phyloP scores from a whole-genome alignment of 768 basidiomycete species.

The Phylloporus sp. region DNA sequence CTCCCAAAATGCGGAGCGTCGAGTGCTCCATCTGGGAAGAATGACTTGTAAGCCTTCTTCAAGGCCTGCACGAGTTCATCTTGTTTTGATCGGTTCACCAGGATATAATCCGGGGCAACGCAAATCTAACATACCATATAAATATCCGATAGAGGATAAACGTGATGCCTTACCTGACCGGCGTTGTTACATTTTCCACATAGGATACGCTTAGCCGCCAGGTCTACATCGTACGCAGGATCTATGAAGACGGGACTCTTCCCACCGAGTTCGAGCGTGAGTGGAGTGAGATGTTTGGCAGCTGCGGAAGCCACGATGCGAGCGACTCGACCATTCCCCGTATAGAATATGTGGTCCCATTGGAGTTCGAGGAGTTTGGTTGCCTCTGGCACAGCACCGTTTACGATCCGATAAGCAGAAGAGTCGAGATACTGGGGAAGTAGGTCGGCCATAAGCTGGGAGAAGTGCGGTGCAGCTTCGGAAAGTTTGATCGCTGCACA shows the following conservation, averaged over 20 bases:
- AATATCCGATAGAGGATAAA: background rate
- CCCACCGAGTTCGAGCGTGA: conserved; percentile 31
- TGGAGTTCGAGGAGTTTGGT: conserved; percentile 30
- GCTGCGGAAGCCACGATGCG: conserved; percentile 25
- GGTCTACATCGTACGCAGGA: conserved; percentile 36
- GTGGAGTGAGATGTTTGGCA: conserved; percentile 32
- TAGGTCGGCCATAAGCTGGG: conserved; percentile 47
- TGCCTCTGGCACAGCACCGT: conserved; percentile 40
- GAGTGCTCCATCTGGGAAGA: conserved; percentile 53
- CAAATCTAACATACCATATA: conserved; percentile 29
- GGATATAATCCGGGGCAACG: conserved; percentile 42
- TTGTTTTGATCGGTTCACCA: conserved; percentile 39
- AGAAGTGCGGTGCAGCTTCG: conserved; percentile 46
- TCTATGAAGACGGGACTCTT: conserved; percentile 47
- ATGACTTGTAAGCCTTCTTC: conserved; percentile 38
- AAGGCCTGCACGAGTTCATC: conserved; percentile 44
- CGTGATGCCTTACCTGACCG: conserved; percentile 45
- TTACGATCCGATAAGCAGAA: conserved; percentile 48
- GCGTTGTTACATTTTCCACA: conserved; percentile 64
- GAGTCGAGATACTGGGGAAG: conserved; percentile 53
- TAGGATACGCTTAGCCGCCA: conserved; percentile 59
- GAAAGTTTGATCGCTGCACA: conserved; percentile 64
- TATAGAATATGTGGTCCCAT: conserved; percentile 37
- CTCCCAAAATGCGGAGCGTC: conserved; percentile 40
- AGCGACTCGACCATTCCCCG: conserved; percentile 29